Evolutionary conservation across 352 stramenopile genomes (phyloP), one percentile per base, ranked within the genome.

Genomic region (Phytopythium oedochilum): DNA sequence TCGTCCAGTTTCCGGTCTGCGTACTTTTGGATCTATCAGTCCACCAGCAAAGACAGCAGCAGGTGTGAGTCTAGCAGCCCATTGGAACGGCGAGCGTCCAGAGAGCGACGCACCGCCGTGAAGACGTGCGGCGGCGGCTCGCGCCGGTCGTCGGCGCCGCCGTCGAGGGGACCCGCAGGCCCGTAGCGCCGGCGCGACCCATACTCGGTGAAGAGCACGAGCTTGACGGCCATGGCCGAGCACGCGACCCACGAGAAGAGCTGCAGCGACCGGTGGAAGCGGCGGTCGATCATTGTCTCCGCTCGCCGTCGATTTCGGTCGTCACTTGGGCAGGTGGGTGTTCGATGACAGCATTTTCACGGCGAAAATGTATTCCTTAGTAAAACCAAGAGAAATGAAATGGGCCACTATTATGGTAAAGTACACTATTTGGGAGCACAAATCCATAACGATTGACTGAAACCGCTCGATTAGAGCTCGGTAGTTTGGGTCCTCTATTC

Each of bases 121-220:
- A 95, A 92, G 42, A 88, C 81, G 63, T 95, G 85, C 35, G 83
- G 76, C 28, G 86, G 79, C n/a, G 70, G 49, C 18, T 53, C 63
- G 23, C 62, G 60, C 0, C 73, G 72, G 43, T 71, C 73, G 28
- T 66, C 69, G 8, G 66, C 73, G 44, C 68, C 75, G 63, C 73
- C 92, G 20, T 91, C 81, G 0, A 80, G 88, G 69, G 92, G 1
- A 9, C 14, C 48, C 2, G 29, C 31, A 12, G 68, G 53, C 8
- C 45, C 63, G n/a, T 60, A 58, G 1, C 76, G 74, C 42, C 73
- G 73, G 26, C 68, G 71, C 11, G 65, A 75, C 36, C 71, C 77
- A 65, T 76, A 95, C 28, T 94, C 83, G 1, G 86, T 95, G 70
- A 95, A 95, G 55, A 94, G 57, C 55, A 94, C 83, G 55, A 95